A percentile compares a stretch with the other conserved stretches of the same genome.
Evolutionary conservation across 2,329 filamentous ascomycete genomes (phyloP).

Genomic region (Ophiostoma ulmi): DNA sequence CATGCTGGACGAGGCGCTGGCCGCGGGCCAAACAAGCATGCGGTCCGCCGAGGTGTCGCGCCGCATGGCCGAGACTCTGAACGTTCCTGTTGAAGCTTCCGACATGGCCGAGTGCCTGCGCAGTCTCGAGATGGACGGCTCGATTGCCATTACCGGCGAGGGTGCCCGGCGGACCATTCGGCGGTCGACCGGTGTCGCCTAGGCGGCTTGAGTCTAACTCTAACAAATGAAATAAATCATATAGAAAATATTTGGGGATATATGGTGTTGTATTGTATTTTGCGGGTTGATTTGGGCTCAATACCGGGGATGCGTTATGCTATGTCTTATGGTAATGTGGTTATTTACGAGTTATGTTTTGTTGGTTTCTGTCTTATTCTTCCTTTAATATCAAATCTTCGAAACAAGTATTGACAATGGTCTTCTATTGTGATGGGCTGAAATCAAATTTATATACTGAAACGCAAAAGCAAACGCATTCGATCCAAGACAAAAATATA

Average conservation of each 20-base stretch:
- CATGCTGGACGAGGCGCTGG: slow-evolving; percentile 78
- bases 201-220: neutral
- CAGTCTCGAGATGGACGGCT: slow-evolving; percentile 76
- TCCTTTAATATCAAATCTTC: neutral
- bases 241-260: neutral
- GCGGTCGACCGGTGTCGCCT: slow-evolving; percentile 53
- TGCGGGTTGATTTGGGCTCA: neutral
- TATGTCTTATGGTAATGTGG: neutral
- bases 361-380: neutral
- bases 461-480: neutral
- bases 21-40: slow-evolving; percentile 57
- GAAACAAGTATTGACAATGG: neutral
- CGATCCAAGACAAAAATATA: neutral
- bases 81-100: slow-evolving; percentile 64
- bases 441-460: neutral
- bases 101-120: slow-evolving; percentile 83
- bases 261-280: neutral
- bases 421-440: neutral
- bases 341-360: slow-evolving; percentile 8
- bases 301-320: neutral
- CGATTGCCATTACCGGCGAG: slow-evolving; percentile 74
- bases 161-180: slow-evolving; percentile 77
- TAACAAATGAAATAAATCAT: neutral
- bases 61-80: slow-evolving; percentile 64
- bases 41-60: slow-evolving; percentile 74